Conservation (phyloP, 75 land plant species). For the Cryptomeria japonica region DNA sequence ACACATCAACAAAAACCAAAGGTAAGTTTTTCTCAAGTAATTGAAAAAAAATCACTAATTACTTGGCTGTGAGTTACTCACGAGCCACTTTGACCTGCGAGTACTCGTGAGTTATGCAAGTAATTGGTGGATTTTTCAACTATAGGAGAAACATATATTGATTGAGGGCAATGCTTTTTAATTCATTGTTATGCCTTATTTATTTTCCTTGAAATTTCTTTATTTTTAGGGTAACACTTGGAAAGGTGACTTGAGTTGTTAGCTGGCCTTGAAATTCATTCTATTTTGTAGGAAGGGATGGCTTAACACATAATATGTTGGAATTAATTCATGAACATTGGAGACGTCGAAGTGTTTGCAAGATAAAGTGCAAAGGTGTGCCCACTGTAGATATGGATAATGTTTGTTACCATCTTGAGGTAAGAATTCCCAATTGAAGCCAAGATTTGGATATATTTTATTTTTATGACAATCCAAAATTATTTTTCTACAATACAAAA, state of each 20-base stretch:
- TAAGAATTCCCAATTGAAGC: conserved; percentile 13
- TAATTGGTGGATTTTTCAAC: no score
- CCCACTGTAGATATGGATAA: conserved; percentile 97
- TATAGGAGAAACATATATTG: not conserved
- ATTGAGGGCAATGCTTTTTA: not conserved
- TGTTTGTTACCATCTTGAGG: conserved; percentile 87
- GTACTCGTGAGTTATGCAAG: no score
- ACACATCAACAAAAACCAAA: no score
- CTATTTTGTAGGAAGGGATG: conserved; percentile 81
- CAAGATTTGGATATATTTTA: not conserved
- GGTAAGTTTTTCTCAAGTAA: no score
- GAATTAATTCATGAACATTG: conserved; percentile 89
- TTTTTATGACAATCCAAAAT: not conserved
- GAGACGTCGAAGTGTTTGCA: conserved; percentile 81
- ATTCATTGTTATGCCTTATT: not conserved
- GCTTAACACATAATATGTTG: conserved; percentile 97
- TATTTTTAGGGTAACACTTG: not conserved
- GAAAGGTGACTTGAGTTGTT: not conserved
- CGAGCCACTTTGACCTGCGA: no score
- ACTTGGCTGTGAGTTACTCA: no score
- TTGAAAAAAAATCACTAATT: no score
- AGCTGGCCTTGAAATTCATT: not conserved
- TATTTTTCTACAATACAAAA: not conserved
- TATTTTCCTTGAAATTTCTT: not conserved
- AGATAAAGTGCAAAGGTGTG: conserved; percentile 94